Conservation (phyloP, 495 filamentous ascomycete genomes). For the Podospora fimiseda region DNA sequence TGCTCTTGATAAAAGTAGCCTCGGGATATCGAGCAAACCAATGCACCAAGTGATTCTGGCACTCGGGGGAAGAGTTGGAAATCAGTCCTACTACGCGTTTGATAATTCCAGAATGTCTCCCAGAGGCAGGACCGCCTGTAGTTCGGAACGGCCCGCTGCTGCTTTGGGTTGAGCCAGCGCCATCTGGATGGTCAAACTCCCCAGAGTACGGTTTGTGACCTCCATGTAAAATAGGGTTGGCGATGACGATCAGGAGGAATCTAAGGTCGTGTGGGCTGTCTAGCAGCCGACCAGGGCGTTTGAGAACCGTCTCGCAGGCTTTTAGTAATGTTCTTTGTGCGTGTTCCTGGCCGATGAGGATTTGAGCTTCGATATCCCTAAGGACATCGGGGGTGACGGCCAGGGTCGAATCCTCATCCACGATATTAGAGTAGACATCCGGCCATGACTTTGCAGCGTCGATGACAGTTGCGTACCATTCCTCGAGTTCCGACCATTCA, state of each 20-base stretch:
- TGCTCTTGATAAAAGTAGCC: slow-evolving; percentile 59
- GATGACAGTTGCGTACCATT: slow-evolving; percentile 72
- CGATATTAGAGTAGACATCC: slow-evolving; percentile 49
- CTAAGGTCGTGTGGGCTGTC: slow-evolving; percentile 64
- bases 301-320: slow-evolving; percentile 77
- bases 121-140: slow-evolving; percentile 33
- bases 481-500: slow-evolving; percentile 63
- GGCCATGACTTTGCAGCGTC: slow-evolving; percentile 49
- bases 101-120: slow-evolving; percentile 72
- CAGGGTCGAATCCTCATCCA: slow-evolving; percentile 17
- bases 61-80: slow-evolving; percentile 66
- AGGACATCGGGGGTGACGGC: slow-evolving; percentile 27
- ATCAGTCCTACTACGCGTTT: slow-evolving; percentile 80
- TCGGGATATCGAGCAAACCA: slow-evolving; percentile 76
- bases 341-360: slow-evolving; percentile 62
- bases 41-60: slow-evolving; percentile 75
- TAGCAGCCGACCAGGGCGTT: slow-evolving; percentile 69
- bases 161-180: slow-evolving; percentile 5
- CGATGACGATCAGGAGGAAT: slow-evolving; percentile 76
- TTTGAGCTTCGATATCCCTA: slow-evolving; percentile 51
- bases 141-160: slow-evolving; percentile 7
- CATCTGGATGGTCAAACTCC: slow-evolving; percentile 22
- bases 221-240: slow-evolving; percentile 69
- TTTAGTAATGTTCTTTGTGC: slow-evolving; percentile 67
- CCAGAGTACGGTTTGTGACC: slow-evolving; percentile 32